Conservation (phyloP, 2,329 filamentous ascomycete species). For the Lecanicillium sp. region DNA sequence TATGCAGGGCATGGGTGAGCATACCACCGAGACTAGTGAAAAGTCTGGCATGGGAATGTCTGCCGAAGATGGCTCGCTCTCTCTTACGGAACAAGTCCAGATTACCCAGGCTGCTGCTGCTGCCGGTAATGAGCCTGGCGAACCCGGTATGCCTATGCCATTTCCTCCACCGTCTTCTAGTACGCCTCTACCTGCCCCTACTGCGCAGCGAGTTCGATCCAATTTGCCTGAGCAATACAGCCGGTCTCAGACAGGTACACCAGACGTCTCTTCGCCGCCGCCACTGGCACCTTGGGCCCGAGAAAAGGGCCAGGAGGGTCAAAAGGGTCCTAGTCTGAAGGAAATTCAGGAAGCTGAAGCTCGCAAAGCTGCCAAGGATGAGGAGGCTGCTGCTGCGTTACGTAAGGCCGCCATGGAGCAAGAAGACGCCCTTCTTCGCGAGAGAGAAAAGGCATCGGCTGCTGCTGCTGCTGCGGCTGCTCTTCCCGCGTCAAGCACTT, state of each 20-base stretch:
- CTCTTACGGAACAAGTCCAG: constrained; percentile 77
- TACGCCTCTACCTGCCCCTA: constrained; percentile 80
- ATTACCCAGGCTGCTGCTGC: constrained; percentile 53
- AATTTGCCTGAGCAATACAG: constrained; percentile 70
- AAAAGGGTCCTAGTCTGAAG: constrained; percentile 84
- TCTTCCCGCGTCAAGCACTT: constrained; percentile 80
- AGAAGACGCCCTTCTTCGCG: constrained; percentile 54
- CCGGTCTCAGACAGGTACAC: constrained; percentile 71
- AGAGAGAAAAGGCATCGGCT: constrained; percentile 50
- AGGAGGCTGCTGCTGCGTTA: constrained; percentile 69
- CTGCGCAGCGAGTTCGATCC: constrained; percentile 74
- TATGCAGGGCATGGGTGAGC: constrained; percentile 2
- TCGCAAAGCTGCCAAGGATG: constrained; percentile 80
- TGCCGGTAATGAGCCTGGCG: constrained; percentile 37
- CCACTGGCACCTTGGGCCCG: constrained; percentile 94
- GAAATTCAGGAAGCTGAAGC: constrained; percentile 97
- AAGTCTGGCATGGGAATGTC: constrained; percentile 20
- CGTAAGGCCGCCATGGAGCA: constrained; percentile 74
- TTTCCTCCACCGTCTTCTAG: constrained; percentile 64
- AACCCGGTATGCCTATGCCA: constrained; percentile 63
- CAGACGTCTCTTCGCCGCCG: constrained; percentile 51
- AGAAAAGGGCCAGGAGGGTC: constrained; percentile 59
- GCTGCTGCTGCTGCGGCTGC: constrained; percentile 58
- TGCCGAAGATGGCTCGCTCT: constrained; percentile 37
- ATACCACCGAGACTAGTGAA: constrained; percentile 7